These are phyloP conservation scores for Pseudogymnoascus sp. DNA, from an alignment of 2,329 filamentous ascomycete species.

Conservation along the genomic window DNA sequence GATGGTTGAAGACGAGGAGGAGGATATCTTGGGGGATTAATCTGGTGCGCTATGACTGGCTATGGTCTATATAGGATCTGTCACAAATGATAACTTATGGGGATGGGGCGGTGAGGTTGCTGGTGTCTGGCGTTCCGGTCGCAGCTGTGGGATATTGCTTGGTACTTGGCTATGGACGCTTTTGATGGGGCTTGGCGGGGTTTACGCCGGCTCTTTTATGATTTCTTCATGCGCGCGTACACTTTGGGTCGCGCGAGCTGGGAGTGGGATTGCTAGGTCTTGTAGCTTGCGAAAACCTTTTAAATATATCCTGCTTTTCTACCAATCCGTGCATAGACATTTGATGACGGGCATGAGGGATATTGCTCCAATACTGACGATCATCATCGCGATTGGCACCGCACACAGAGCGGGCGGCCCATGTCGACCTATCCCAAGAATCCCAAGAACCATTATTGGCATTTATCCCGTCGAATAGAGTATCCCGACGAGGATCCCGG, in stretches of 20 bases:
- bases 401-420: neutral
- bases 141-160: conserved; percentile 3
- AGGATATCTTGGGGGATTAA: conserved; percentile 7
- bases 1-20: conserved; percentile 41
- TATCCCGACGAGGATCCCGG: neutral
- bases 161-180: neutral
- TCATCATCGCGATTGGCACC: neutral
- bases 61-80: neutral
- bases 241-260: neutral
- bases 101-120: neutral
- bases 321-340: neutral
- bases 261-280: neutral
- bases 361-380: neutral
- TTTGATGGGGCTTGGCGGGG: conserved; percentile 3
- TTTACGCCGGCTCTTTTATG: neutral
- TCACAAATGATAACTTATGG: neutral
- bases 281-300: conserved; percentile 2
- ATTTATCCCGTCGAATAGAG: neutral
- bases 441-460: neutral
- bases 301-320: conserved; percentile 1
- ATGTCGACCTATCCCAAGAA: neutral
- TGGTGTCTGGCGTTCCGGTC: conserved; percentile 4
- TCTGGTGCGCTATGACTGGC: neutral
- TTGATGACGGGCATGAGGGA: neutral
- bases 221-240: neutral